These are phyloP conservation scores for Amauroascus verrucosus DNA, from an alignment of 2,329 filamentous ascomycete species.

Conservation along the genomic window DNA sequence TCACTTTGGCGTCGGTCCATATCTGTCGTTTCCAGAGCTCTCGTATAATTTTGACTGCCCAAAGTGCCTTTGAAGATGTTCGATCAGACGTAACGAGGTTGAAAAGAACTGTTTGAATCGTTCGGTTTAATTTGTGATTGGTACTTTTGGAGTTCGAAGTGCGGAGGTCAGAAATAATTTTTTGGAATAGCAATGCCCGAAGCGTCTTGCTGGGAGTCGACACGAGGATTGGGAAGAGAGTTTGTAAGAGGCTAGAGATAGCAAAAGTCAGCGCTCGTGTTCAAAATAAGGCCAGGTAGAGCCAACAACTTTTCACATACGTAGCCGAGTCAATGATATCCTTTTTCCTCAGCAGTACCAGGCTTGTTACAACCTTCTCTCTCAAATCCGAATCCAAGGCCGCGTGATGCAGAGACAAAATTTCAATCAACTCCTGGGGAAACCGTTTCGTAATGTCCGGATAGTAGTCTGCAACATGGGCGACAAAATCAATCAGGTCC, in stretches of 20 bases:
- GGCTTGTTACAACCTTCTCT: conserved; percentile 86
- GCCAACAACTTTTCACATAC: conserved; percentile 24
- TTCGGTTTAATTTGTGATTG: conserved; percentile 87
- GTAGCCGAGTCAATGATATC: conserved; percentile 78
- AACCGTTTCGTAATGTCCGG: conserved; percentile 68
- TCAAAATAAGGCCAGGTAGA: not conserved
- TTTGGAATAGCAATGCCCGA: conserved; percentile 71
- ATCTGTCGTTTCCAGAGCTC: conserved; percentile 95
- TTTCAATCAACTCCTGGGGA: conserved; percentile 66
- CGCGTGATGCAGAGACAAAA: conserved; percentile 73
- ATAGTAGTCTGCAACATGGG: conserved; percentile 90
- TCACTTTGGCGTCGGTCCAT: conserved; percentile 87
- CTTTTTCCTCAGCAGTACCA: conserved; percentile 81
- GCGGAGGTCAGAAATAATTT: conserved; percentile 83
- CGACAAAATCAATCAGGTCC: conserved; percentile 85
- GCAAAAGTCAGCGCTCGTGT: not conserved
- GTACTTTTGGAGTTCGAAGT: conserved; percentile 76
- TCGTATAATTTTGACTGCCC: conserved; percentile 89
- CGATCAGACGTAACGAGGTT: conserved; percentile 82
- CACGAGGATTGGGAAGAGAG: conserved; percentile 87
- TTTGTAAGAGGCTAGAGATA: conserved; percentile 56
- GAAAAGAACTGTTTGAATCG: conserved; percentile 85
- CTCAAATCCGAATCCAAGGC: conserved; percentile 72
- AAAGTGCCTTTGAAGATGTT: conserved; percentile 74
- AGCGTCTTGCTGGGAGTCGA: conserved; percentile 87